These are phyloP conservation scores for Xylaria intraflava DNA, from an alignment of 495 filamentous ascomycete species.

Conservation along the genomic window DNA sequence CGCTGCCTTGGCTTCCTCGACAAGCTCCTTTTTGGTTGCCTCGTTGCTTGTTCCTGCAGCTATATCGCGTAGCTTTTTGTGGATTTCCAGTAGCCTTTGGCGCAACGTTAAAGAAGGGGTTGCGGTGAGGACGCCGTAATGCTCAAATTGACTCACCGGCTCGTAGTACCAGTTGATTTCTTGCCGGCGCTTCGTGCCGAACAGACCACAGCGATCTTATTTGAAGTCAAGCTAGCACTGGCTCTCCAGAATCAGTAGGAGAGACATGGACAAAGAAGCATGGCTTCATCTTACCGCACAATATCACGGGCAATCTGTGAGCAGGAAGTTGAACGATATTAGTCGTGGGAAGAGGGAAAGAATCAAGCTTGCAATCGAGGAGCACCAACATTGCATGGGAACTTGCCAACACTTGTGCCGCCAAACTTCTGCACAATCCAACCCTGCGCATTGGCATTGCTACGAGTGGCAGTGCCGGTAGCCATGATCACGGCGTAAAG, in stretches of 20 bases:
- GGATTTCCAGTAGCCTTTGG: conserved; percentile 45
- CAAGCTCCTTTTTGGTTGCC: conserved; percentile 56
- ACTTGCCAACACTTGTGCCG: conserved; percentile 55
- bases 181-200: conserved; percentile 86
- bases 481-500: conserved; percentile 12
- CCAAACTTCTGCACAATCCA: conserved; percentile 89
- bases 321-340: background rate
- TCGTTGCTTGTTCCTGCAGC: conserved; percentile 58
- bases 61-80: conserved; percentile 63
- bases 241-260: conserved; percentile 15
- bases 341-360: conserved; percentile 1
- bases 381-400: conserved; percentile 32
- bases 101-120: conserved; percentile 10
- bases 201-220: conserved; percentile 81
- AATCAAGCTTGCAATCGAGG: background rate
- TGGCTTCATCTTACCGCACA: conserved; percentile 50
- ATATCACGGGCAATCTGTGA: conserved; percentile 66
- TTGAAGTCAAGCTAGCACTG: conserved; percentile 59
- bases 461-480: conserved; percentile 11
- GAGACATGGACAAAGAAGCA: background rate
- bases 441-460: conserved; percentile 33
- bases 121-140: background rate
- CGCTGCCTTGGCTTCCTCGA: conserved; percentile 61
- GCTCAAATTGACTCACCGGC: conserved; percentile 59
- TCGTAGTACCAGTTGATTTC: conserved; percentile 89